These are phyloP conservation scores for Russula vinacea DNA, from an alignment of 768 basidiomycete species.

Conservation along the genomic window DNA sequence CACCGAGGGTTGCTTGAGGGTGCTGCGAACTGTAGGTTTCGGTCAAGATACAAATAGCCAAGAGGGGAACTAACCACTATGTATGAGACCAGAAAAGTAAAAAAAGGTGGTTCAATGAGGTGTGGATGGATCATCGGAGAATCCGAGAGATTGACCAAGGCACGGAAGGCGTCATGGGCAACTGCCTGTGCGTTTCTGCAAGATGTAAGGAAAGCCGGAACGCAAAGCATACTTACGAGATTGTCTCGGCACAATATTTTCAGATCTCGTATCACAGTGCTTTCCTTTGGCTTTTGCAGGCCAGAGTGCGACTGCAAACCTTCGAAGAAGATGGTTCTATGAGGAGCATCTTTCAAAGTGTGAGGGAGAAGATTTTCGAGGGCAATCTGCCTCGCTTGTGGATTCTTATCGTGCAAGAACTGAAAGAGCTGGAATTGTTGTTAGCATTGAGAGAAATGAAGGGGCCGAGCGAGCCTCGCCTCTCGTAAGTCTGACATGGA, in stretches of 20 bases:
- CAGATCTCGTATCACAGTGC: constrained; percentile 70
- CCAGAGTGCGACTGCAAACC: constrained; percentile 53
- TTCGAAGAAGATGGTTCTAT: constrained; percentile 72
- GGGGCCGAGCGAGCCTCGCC: constrained; percentile 11
- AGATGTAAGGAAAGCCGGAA: constrained; percentile 3
- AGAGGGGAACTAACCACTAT: constrained; percentile 64
- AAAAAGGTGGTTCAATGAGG: constrained; percentile 68
- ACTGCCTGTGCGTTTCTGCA: constrained; percentile 52
- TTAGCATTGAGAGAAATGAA: neutral
- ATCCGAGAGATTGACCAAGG: constrained; percentile 91
- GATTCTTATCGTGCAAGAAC: constrained; percentile 84
- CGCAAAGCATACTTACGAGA: constrained; percentile 48
- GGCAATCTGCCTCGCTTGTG: constrained; percentile 83
- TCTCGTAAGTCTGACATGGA: constrained; percentile 29
- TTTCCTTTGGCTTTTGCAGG: constrained; percentile 57
- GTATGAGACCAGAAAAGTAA: constrained; percentile 83
- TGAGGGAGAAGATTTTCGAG: constrained; percentile 79
- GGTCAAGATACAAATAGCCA: neutral
- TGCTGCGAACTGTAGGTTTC: constrained; percentile 23
- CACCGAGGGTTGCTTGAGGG: constrained; percentile 84
- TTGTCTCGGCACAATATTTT: constrained; percentile 88
- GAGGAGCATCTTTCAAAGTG: constrained; percentile 65
- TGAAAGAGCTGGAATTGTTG: constrained; percentile 55
- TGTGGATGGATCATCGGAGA: constrained; percentile 62
- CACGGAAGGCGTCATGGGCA: constrained; percentile 93